phyloP scores from a whole-genome alignment of 768 basidiomycete species.

The Rhizopogon vesiculosus region DNA sequence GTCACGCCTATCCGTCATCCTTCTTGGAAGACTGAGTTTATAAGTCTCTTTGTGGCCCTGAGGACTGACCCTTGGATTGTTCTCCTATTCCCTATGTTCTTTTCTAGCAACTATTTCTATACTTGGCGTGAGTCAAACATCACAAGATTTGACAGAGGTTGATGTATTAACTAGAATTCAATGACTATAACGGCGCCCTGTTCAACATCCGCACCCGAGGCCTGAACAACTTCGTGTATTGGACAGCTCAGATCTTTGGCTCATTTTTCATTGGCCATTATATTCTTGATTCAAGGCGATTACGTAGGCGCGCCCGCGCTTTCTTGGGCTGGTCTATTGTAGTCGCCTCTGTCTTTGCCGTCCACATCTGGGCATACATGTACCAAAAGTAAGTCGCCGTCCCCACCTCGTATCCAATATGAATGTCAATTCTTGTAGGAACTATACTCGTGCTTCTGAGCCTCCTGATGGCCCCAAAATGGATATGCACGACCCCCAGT shows the following conservation, averaged over 20 bases:
- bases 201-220: conserved; percentile 72
- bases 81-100: conserved; percentile 81
- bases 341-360: conserved; percentile 29
- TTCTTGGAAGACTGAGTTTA: conserved; percentile 74
- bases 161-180: conserved; percentile 48
- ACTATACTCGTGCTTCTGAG: background rate
- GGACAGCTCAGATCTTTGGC: conserved; percentile 67
- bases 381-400: conserved; percentile 29
- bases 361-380: conserved; percentile 25
- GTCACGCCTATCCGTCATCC: conserved; percentile 60
- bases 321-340: conserved; percentile 36
- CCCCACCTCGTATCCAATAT: background rate
- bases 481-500: background rate
- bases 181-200: conserved; percentile 63
- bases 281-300: conserved; percentile 26
- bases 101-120: conserved; percentile 83
- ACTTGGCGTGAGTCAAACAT: conserved; percentile 61
- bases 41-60: conserved; percentile 63
- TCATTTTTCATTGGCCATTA: conserved; percentile 57
- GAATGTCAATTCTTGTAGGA: background rate
- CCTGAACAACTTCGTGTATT: conserved; percentile 71
- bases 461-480: conserved; percentile 5
- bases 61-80: conserved; percentile 68
- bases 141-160: background rate
- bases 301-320: conserved; percentile 35